Base-by-base conservation (phyloP, 352 stramenopile species). In the Phytophthora cajani region DNA sequence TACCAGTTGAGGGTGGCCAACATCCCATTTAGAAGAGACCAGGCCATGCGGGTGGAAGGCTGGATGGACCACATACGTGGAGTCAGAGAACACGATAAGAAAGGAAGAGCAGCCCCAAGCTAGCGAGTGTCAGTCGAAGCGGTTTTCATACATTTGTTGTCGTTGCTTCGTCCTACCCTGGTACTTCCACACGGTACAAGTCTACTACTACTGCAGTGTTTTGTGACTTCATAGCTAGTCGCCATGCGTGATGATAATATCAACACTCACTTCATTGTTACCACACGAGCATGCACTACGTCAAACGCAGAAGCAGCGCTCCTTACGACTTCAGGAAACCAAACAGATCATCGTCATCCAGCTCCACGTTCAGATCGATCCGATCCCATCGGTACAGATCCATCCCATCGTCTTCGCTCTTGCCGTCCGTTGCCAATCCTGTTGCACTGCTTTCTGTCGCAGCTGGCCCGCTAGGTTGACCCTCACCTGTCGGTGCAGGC, bases 261-360 rank as follows among this genome's bases (percentile, higher is more conserved):
- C 38, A 17, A 50, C 17, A 71, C 64, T 58, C 44, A 64, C 65
- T 68, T 66, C 66, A 78, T 70, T 67, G 58, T 69, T 73, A 72
- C 57, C 66, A 71, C 72, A 76, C 59, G 56, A 56, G 9, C 52
- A 71, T 75, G 51, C 60, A 64, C 52, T 78, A 77, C 68, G 62
- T 69, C 58, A 59, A 60, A 32, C 44, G 51, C 33, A 51, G 19
- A 64, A 63, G 40, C 32, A 12, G 40, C 38, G 9, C 33, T 11
- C 23, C 21, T 76, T 85, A 93, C 55, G 88, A 89, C 72, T 92
- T 93, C 32, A 96, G 62, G 77, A 96, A 96, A 36, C 86, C 81
- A 57, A 96, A 96, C 16, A 96, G 76, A 69, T 96, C 89, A 64
- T 94, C 85, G 56, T 95, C 89, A 74, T 91, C 85, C 62, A 96